Percentiles rank a stretch among this genome's conserved stretches.
These are phyloP conservation scores for Psilocybe tampanensis DNA, from an alignment of 768 basidiomycete species.

Conservation along the genomic window DNA sequence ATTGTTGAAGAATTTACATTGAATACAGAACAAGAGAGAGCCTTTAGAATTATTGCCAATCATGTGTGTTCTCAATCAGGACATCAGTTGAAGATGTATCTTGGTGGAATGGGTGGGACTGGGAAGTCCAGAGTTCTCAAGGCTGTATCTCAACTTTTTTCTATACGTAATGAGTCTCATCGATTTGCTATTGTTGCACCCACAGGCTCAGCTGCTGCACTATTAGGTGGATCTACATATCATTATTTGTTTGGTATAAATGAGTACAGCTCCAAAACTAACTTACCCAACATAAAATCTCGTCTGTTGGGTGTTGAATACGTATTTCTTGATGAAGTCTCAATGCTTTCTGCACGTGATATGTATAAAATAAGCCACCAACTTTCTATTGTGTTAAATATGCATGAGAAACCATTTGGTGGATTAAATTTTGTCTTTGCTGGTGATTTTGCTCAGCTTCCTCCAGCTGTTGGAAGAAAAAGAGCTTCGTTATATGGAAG, in stretches of 20 bases:
- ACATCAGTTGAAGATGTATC: slow-evolving; percentile 31
- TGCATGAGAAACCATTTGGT: slow-evolving; percentile 28
- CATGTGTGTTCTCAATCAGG: slow-evolving; percentile 17
- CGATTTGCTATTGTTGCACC: slow-evolving; percentile 19
- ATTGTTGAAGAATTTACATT: slow-evolving; percentile 15
- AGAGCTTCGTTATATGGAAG: slow-evolving; percentile 18
- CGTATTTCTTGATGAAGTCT: slow-evolving; percentile 46
- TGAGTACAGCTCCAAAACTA: neutral
- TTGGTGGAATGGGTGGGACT: slow-evolving; percentile 38
- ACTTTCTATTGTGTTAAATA: slow-evolving; percentile 20
- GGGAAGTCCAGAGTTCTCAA: slow-evolving; percentile 35
- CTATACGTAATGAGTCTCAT: slow-evolving; percentile 12
- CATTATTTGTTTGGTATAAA: slow-evolving; percentile 33
- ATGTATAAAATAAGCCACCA: slow-evolving; percentile 29
- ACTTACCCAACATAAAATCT: slow-evolving; percentile 12
- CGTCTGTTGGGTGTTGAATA: slow-evolving; percentile 34
- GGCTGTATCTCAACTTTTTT: slow-evolving; percentile 26
- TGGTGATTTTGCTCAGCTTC: slow-evolving; percentile 48
- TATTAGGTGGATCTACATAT: slow-evolving; percentile 30
- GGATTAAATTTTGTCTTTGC: slow-evolving; percentile 46
- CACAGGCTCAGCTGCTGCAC: slow-evolving; percentile 17
- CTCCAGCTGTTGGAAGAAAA: slow-evolving; percentile 22
- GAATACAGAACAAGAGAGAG: slow-evolving; percentile 31
- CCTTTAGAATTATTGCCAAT: slow-evolving; percentile 31
- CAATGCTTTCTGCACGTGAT: slow-evolving; percentile 40